Conservation (phyloP, 495 filamentous ascomycete genomes). For the Xylaria intraflava region DNA sequence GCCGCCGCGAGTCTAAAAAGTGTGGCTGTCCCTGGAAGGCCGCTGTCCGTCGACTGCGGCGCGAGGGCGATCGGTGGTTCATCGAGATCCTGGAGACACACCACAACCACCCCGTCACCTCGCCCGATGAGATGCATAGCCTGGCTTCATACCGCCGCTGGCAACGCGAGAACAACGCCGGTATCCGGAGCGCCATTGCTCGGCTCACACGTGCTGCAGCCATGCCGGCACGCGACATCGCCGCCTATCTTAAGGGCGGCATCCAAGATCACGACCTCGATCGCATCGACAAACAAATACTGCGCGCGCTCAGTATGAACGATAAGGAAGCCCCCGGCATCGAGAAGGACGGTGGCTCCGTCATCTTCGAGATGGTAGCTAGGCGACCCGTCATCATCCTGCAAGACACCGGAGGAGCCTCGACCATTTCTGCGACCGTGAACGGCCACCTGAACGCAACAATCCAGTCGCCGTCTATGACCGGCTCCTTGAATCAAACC, state of each 20-base stretch:
- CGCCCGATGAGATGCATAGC: constrained; percentile 23
- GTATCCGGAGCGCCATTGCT: constrained; percentile 19
- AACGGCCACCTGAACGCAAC: constrained; percentile 7
- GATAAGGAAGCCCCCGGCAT: constrained; percentile 13
- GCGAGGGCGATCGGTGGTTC: constrained; percentile 24
- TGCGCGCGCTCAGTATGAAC: constrained; percentile 21
- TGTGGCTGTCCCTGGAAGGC: constrained; percentile 26
- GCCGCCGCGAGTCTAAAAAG: constrained; percentile 23
- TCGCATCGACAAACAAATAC: constrained; percentile 21
- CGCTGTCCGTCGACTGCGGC: constrained; percentile 20
- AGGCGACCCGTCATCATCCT: constrained; percentile 23
- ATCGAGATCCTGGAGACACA: constrained; percentile 18
- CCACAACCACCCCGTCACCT: constrained; percentile 24
- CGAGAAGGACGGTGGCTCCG: constrained; percentile 5
- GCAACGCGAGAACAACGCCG: constrained; percentile 27
- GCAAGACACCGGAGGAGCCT: constrained; percentile 6
- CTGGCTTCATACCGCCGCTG: constrained; percentile 25
- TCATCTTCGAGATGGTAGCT: constrained; percentile 19
- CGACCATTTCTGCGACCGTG: background rate
- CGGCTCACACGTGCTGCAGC: constrained; percentile 19
- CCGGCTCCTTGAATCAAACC: constrained; percentile 28
- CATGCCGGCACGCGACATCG: constrained; percentile 21
- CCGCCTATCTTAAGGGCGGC: constrained; percentile 20
- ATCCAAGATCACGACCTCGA: constrained; percentile 19
- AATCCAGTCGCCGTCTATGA: background rate